A percentile compares a stretch with the other conserved stretches of the same genome.
phyloP scores from a whole-genome alignment of 2,329 filamentous ascomycete genomes.

The Rugonectria rugulosa region DNA sequence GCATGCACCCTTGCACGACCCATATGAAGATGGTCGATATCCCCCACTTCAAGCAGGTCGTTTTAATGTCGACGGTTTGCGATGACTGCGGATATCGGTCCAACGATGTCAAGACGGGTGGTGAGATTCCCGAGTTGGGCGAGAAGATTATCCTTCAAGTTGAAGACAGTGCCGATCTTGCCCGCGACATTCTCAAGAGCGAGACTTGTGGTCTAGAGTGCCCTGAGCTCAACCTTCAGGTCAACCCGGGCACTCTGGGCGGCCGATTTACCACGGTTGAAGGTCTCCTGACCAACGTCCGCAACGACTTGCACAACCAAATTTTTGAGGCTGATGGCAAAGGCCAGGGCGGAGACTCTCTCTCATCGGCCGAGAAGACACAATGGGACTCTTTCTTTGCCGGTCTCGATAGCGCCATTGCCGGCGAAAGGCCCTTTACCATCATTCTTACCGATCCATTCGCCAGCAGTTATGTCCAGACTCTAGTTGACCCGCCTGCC shows the following conservation, averaged over 20 bases:
- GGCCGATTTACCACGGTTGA: conserved; percentile 98
- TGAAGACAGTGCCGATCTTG: conserved; percentile 74
- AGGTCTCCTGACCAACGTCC: conserved; percentile 89
- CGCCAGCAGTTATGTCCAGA: conserved; percentile 93
- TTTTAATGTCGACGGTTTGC: conserved; percentile 94
- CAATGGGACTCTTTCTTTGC: conserved; percentile 86
- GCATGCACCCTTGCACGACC: conserved; percentile 83
- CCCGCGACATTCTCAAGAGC: conserved; percentile 93
- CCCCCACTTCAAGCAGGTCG: conserved; percentile 96
- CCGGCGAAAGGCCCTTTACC: conserved; percentile 80
- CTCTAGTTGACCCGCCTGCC: conserved; percentile 75
- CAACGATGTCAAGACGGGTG: conserved; percentile 98
- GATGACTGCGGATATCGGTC: conserved; percentile 91
- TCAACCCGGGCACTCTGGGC: conserved; percentile 93
- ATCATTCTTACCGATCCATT: conserved; percentile 87
- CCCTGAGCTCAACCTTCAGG: conserved; percentile 84
- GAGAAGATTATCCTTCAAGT: conserved; percentile 83
- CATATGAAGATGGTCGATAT: conserved; percentile 99
- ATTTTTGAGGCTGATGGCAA: conserved; percentile 80
- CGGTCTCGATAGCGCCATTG: conserved; percentile 78
- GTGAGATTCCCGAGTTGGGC: conserved; percentile 86
- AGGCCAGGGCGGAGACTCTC: conserved; percentile 77
- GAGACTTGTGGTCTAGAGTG: conserved; percentile 90
- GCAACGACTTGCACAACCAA: conserved; percentile 84
- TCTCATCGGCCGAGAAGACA: conserved; percentile 68